Conservation (phyloP, 1,284 basidiomycete species). For the Rhodotorula mucilaginosa region DNA sequence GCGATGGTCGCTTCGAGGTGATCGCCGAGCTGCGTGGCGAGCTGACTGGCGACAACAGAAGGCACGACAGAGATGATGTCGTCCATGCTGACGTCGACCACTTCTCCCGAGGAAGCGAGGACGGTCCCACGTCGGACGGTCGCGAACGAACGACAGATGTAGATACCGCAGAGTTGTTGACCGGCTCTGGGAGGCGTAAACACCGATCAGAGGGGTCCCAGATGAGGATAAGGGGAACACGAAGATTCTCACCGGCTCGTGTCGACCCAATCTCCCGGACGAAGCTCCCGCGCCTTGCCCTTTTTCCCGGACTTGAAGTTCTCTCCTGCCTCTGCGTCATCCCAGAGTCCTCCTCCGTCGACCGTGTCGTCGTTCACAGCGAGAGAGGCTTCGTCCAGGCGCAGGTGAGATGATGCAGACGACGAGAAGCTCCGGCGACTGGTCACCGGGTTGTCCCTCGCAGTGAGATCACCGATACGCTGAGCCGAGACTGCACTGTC, state of each 20-base stretch:
- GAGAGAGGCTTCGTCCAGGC: background rate
- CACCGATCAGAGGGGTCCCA: background rate
- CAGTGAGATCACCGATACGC: background rate
- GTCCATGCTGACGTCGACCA: constrained; percentile 46
- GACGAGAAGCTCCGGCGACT: background rate
- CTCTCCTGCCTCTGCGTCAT: background rate
- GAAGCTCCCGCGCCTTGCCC: background rate
- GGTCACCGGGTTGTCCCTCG: no score
- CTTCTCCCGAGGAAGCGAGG: constrained; percentile 46
- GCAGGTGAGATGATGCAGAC: background rate
- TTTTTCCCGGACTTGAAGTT: background rate
- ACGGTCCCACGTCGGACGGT: constrained; percentile 42
- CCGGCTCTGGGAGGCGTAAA: constrained; percentile 6
- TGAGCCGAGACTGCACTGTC: background rate
- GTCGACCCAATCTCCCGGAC: constrained; percentile 24
- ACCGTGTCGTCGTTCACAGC: background rate
- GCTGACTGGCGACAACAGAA: constrained; percentile 41
- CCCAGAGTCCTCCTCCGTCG: background rate
- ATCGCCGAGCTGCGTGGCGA: constrained; percentile 6
- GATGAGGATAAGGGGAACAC: background rate
- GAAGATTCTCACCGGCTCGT: constrained; percentile 11
- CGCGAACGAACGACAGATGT: background rate
- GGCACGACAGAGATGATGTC: constrained; percentile 51
- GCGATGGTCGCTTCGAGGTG: background rate
- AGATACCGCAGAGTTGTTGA: constrained; percentile 8